phyloP scores from a whole-genome alignment of 1,139 yeast species.

The Pichia sp. region DNA sequence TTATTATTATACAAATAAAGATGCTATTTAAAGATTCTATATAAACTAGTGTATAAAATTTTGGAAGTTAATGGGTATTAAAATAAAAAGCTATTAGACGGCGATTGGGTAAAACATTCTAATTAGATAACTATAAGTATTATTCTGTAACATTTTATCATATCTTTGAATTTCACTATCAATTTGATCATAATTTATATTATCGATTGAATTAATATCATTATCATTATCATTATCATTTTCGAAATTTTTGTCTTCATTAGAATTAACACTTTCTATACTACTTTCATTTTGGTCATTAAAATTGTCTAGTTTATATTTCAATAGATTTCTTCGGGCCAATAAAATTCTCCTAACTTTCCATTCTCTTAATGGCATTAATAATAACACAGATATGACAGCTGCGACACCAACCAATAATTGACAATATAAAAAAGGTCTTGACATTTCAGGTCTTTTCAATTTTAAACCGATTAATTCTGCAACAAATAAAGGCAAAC shows the following conservation, averaged over 20 bases:
- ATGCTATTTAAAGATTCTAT: too few relatives aligned
- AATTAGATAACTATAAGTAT: constrained; percentile 24
- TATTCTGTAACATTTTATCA: constrained; percentile 24
- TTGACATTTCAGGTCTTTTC: constrained; percentile 24
- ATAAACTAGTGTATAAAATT: too few relatives aligned
- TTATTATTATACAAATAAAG: too few relatives aligned
- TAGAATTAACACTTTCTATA: not conserved
- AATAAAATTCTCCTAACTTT: constrained; percentile 30
- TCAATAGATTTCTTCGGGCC: constrained; percentile 17
- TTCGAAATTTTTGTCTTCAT: not conserved
- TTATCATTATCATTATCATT: constrained; percentile 2
- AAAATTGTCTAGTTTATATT: not conserved
- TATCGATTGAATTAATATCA: not conserved
- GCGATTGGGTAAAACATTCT: constrained; percentile 37
- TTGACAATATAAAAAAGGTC: constrained; percentile 55
- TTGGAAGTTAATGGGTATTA: too few relatives aligned
- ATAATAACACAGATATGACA: constrained; percentile 31
- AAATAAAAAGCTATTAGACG: constrained; percentile 22
- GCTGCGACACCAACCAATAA: constrained; percentile 51
- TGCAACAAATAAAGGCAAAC: constrained; percentile 29
- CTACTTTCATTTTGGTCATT: not conserved
- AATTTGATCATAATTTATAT: constrained; percentile 2
- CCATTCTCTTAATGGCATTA: constrained; percentile 37
- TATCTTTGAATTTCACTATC: constrained; percentile 19
- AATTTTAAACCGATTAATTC: constrained; percentile 47